Base-by-base conservation (phyloP, 345 rosid genomes). In the Anacardium occidentale region DNA sequence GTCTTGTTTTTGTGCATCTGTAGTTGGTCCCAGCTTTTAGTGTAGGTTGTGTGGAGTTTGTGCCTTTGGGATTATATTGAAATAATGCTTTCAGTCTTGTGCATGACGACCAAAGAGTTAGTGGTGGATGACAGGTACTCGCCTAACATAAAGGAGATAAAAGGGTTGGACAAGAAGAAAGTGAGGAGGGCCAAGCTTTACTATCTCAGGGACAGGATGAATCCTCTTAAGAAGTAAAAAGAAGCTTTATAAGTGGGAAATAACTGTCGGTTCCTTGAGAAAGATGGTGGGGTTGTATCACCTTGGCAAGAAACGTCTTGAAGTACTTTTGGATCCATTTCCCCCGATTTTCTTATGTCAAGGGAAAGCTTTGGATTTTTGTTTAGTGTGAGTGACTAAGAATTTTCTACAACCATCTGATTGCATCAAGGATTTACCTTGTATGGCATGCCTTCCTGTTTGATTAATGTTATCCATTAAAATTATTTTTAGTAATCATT, bases 131-230 rank as follows among this genome's bases (percentile, higher is more conserved):
- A 72, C 86, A 90, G 99, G 91, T 93, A 93, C 71, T 92, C 97
- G 0, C 99, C 99, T 53, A 95, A 92, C 81, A 87, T 91, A 69
- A 91, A 85, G 91, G 98, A 90, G 88, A 90, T 92, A 47, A 90
- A 88, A 88, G 93, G 90, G 82, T 80, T 93, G 87, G 98, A 90
- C 81, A 93, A 89, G 97, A 93, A 89, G 84, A 93, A 79, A 76
- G 97, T 90, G 79, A 86, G 94, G 78, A 91, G 99, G 85, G 99
- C 98, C 32, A 91, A 93, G 86, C 96, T 93, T 62, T 96, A 96
- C 77, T 85, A 93, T 84, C 91, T 93, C 12, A 84, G 97, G 77
- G 94, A 96, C 77, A 91, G 80, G 91, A 88, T 93, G 97, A 91
- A 93, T 77, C 85, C 98, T 72, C 96, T 90, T n/a, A 92, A 87